Evolutionary conservation across 2,329 filamentous ascomycete species (phyloP).

Genomic region (Fusarium mangiferae): DNA sequence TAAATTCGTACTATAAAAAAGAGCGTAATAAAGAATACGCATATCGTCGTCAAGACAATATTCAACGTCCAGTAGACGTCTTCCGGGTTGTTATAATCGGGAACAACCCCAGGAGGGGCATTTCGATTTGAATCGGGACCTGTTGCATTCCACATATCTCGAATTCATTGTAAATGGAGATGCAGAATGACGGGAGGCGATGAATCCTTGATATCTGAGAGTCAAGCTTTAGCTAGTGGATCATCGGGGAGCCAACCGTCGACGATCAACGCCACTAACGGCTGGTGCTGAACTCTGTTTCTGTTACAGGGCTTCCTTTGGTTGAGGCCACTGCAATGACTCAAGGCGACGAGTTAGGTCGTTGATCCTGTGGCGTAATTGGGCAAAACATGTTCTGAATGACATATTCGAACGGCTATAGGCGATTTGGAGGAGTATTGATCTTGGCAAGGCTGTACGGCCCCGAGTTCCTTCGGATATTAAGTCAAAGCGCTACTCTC

Average conservation of each 20-base stretch:
- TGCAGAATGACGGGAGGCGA: not conserved
- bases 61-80: slow-evolving; percentile 37
- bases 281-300: slow-evolving; percentile 13
- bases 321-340: slow-evolving; percentile 2
- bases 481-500: slow-evolving; percentile 15
- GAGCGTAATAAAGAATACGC: not conserved
- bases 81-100: slow-evolving; percentile 26
- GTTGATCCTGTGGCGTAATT: slow-evolving; percentile 10
- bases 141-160: slow-evolving; percentile 40
- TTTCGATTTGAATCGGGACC: slow-evolving; percentile 40
- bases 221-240: not conserved
- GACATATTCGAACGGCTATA: not conserved
- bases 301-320: not conserved
- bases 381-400: not conserved
- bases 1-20: slow-evolving; percentile 33
- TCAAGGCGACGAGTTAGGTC: not conserved
- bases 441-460: slow-evolving; percentile 41
- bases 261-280: slow-evolving; percentile 17
- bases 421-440: slow-evolving; percentile 12
- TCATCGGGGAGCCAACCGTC: not conserved
- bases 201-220: not conserved
- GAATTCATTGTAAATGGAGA: slow-evolving; percentile 2
- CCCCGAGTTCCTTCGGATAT: not conserved
- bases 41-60: slow-evolving; percentile 19
- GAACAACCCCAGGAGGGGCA: slow-evolving; percentile 31